Conservation (phyloP, 139 green algal species). For the Chlamydomonas applanata region DNA sequence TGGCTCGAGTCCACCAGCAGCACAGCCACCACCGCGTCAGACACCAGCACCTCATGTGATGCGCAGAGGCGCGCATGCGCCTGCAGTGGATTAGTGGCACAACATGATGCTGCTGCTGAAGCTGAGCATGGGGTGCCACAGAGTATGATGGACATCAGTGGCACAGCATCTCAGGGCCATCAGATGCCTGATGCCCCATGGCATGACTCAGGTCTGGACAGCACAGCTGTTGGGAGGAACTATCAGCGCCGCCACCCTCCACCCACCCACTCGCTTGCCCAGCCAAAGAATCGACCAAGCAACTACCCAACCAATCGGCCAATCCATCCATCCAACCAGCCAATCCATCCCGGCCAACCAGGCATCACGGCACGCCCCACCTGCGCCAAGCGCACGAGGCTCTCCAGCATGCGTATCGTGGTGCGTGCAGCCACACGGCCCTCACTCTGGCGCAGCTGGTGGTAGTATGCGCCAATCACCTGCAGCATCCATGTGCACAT, state of each 20-base stretch:
- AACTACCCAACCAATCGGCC: too few species aligned
- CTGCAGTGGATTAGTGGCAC: conserved; percentile 16
- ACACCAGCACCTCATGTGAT: conserved; percentile 45
- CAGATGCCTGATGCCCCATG: too few species aligned
- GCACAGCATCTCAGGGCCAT: too few species aligned
- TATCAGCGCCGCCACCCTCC: too few species aligned
- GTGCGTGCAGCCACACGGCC: conserved; percentile 36
- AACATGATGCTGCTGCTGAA: background rate
- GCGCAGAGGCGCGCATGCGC: conserved; percentile 81
- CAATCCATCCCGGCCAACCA: too few species aligned
- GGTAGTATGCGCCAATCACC: conserved; percentile 78
- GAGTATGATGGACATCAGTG: too few species aligned
- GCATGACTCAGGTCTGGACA: too few species aligned
- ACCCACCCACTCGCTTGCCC: too few species aligned
- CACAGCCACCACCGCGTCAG: conserved; percentile 68
- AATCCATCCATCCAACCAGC: too few species aligned
- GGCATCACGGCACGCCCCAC: conserved; percentile 7
- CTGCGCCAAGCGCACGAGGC: conserved; percentile 80
- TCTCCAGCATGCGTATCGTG: conserved; percentile 88
- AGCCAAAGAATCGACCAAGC: too few species aligned
- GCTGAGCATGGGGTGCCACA: background rate
- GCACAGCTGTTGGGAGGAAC: too few species aligned
- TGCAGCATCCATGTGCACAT: too few species aligned
- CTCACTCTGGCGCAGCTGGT: conserved; percentile 41
- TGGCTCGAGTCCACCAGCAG: conserved; percentile 44